A percentile compares a stretch with the other conserved stretches of the same genome.
Evolutionary conservation across 2,329 filamentous ascomycete species (phyloP).

Genomic region (Beauveria asiatica): DNA sequence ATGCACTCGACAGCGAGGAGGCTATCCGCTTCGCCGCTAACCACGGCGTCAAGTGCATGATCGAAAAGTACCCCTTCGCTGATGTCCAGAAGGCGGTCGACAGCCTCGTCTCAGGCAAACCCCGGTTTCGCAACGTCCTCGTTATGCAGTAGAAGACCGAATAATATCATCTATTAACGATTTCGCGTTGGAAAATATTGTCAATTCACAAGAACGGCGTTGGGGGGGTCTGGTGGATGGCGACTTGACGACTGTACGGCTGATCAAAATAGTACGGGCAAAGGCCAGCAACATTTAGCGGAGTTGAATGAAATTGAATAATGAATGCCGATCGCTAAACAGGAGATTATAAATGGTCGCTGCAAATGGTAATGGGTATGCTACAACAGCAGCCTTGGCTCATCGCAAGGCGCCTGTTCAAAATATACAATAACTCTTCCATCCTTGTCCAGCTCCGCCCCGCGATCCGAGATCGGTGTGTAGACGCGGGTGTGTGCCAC

Average conservation of each 20-base stretch:
- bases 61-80: conserved; percentile 55
- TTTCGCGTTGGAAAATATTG: not conserved
- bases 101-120: conserved; percentile 31
- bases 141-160: conserved; percentile 25
- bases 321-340: not conserved
- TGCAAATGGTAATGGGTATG: conserved; percentile 15
- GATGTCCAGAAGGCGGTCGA: conserved; percentile 39
- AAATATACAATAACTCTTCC: conserved; percentile 28
- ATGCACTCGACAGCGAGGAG: conserved; percentile 55
- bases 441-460: conserved; percentile 25
- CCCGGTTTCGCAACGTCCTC: conserved; percentile 37
- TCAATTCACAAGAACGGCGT: not conserved
- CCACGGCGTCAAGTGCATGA: conserved; percentile 55
- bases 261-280: not conserved
- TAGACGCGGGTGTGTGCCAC: conserved; percentile 61
- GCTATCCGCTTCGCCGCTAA: conserved; percentile 56
- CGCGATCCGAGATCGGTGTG: conserved; percentile 65
- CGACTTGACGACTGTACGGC: not conserved
- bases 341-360: not conserved
- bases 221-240: not conserved
- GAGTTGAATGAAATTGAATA: not conserved
- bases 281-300: not conserved
- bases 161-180: not conserved
- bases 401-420: conserved; percentile 29
- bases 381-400: conserved; percentile 34